phyloP scores from a whole-genome alignment of 2,329 filamentous ascomycete genomes.

The Anthostomella pinea region DNA sequence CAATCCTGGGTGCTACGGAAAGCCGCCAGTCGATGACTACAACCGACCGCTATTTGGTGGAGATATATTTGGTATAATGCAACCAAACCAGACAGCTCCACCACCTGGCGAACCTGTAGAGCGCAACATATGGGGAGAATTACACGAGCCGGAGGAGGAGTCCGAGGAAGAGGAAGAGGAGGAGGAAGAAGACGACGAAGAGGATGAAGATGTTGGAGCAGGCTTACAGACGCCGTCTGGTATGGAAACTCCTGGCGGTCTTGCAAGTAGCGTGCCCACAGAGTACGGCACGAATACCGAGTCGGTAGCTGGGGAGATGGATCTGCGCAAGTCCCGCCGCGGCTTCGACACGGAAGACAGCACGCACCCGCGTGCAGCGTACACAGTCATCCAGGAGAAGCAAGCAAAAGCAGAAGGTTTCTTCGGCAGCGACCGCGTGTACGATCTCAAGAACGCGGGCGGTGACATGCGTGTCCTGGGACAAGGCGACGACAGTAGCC shows the following conservation, averaged over 20 bases:
- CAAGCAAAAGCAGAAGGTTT: slow-evolving; percentile 85
- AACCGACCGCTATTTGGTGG: slow-evolving; percentile 90
- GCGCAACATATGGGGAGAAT: slow-evolving; percentile 85
- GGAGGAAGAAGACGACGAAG: slow-evolving; percentile 65
- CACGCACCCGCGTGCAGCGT: slow-evolving; percentile 73
- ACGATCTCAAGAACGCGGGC: slow-evolving; percentile 68
- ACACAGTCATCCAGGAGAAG: slow-evolving; percentile 86
- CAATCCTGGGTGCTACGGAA: slow-evolving; percentile 91
- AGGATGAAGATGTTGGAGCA: slow-evolving; percentile 58
- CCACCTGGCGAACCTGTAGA: slow-evolving; percentile 74
- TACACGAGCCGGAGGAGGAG: slow-evolving; percentile 64
- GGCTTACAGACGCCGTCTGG: slow-evolving; percentile 74
- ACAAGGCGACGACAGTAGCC: slow-evolving; percentile 65
- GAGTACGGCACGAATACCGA: slow-evolving; percentile 70
- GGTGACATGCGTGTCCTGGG: slow-evolving; percentile 70
- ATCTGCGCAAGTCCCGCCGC: slow-evolving; percentile 80
- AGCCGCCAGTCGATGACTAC: slow-evolving; percentile 90
- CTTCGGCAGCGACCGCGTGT: slow-evolving; percentile 92
- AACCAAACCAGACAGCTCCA: slow-evolving; percentile 37
- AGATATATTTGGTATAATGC: slow-evolving; percentile 82
- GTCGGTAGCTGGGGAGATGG: slow-evolving; percentile 81
- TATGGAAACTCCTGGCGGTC: slow-evolving; percentile 75
- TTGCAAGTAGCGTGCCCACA: slow-evolving; percentile 76
- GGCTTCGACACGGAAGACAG: slow-evolving; percentile 86
- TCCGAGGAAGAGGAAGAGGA: slow-evolving; percentile 68